These are phyloP conservation scores for Carpinus fangiana DNA, from an alignment of 306 rosid genomes.

Conservation along the genomic window DNA sequence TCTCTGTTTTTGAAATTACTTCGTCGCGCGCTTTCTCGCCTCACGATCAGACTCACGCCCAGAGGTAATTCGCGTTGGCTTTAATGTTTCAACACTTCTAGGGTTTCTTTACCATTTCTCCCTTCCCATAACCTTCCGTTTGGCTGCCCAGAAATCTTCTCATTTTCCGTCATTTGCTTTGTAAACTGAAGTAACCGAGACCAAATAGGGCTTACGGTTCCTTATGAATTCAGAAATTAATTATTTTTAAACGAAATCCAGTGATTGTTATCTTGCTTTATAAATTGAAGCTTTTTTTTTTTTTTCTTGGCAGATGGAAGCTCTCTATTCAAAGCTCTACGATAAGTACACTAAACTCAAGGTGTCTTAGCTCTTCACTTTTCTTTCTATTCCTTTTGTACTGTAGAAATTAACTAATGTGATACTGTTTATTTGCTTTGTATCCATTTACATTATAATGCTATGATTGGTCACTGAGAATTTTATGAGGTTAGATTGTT, in stretches of 20 bases:
- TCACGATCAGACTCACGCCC: not conserved
- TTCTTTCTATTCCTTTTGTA: not conserved
- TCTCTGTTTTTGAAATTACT: not conserved
- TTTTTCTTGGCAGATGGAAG: slow-evolving; percentile 49
- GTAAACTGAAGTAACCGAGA: not conserved
- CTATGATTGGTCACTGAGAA: not conserved
- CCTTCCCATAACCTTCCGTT: not conserved
- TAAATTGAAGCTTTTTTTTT: not conserved
- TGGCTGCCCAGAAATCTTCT: not conserved
- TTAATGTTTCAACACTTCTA: not conserved
- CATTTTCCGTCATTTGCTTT: not conserved
- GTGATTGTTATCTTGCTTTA: not conserved
- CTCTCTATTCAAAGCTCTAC: slow-evolving; percentile 79
- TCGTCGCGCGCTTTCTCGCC: not conserved
- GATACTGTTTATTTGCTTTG: not conserved
- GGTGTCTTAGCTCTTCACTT: slow-evolving; percentile 37
- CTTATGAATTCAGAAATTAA: not conserved
- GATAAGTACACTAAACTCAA: slow-evolving; percentile 69
- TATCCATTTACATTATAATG: not conserved
- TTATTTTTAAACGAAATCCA: not conserved
- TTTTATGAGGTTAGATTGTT: not conserved
- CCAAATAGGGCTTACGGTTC: not conserved
- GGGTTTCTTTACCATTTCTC: not conserved
- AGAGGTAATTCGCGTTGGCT: not conserved
- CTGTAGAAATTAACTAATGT: not conserved